Conservation (phyloP, 805 yeast genomes). For the Zygotorulaspora florentina region DNA sequence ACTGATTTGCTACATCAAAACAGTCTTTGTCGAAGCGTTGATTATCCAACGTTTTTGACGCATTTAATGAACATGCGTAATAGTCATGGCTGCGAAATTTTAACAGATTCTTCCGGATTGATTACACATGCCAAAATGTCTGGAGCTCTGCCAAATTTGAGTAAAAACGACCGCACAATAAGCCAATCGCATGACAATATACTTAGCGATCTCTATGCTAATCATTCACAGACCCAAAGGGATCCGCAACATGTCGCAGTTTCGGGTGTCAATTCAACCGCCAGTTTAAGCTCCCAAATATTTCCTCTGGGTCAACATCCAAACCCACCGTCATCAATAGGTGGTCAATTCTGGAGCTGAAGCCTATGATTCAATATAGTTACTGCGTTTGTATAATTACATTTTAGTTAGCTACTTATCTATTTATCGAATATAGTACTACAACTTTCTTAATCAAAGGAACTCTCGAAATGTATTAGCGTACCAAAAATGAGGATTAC, state of each 20-base stretch:
- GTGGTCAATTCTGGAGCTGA: slow-evolving; percentile 21
- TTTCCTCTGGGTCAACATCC: slow-evolving; percentile 6
- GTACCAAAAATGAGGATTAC: neutral
- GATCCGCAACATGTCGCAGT: neutral
- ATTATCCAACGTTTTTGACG: slow-evolving; percentile 22
- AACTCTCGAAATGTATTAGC: no score
- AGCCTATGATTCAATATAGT: neutral
- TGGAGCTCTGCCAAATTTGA: neutral
- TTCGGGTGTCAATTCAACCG: slow-evolving; percentile 2
- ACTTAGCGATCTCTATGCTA: slow-evolving; percentile 1
- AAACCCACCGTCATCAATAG: slow-evolving; percentile 9
- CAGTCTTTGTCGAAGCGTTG: slow-evolving; percentile 13
- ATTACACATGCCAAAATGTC: slow-evolving; percentile 26
- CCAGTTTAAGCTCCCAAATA: slow-evolving; percentile 9
- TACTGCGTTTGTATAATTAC: neutral
- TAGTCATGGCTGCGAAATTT: slow-evolving; percentile 21
- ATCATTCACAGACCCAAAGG: neutral
- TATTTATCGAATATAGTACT: neutral
- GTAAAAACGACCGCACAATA: neutral
- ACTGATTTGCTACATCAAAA: slow-evolving; percentile 25
- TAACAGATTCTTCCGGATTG: slow-evolving; percentile 20
- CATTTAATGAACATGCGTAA: slow-evolving; percentile 21
- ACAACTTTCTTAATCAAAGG: neutral
- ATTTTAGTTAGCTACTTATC: neutral
- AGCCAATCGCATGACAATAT: neutral